Evolutionary conservation across 2,329 filamentous ascomycete genomes (phyloP).

Genomic region (Sarocladium brachiariae): DNA sequence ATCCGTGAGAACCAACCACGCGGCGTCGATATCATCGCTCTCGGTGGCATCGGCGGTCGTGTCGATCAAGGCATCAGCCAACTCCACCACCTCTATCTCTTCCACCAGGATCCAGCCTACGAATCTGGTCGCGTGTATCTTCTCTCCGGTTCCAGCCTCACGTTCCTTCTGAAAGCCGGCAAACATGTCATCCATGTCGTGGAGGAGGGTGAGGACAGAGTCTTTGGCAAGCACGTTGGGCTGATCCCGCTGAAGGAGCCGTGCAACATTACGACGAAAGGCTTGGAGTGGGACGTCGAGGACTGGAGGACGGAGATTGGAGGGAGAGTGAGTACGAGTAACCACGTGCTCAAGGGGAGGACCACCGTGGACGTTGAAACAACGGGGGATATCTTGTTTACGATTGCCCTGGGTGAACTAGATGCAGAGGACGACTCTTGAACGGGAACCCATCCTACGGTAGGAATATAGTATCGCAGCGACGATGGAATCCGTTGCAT

Average conservation of each 20-base stretch:
- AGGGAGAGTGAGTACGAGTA: slow-evolving; percentile 70
- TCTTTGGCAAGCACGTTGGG: slow-evolving; percentile 74
- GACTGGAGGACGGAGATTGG: slow-evolving; percentile 75
- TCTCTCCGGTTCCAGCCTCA: slow-evolving; percentile 72
- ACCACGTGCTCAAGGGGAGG: slow-evolving; percentile 58
- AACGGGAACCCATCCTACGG: too few relatives aligned
- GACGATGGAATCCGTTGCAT: not conserved
- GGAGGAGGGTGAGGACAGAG: slow-evolving; percentile 34
- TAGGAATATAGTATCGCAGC: too few relatives aligned
- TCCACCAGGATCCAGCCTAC: slow-evolving; percentile 45
- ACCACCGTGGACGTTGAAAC: slow-evolving; percentile 57
- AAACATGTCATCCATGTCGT: slow-evolving; percentile 62
- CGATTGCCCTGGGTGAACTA: slow-evolving; percentile 52
- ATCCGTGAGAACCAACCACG: slow-evolving; percentile 34
- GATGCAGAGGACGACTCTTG: slow-evolving; percentile 26
- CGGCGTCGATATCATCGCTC: slow-evolving; percentile 60
- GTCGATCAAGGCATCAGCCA: slow-evolving; percentile 90
- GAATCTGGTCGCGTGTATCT: slow-evolving; percentile 61
- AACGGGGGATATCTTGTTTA: slow-evolving; percentile 63
- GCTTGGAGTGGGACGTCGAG: slow-evolving; percentile 85
- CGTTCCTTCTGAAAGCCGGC: slow-evolving; percentile 69
- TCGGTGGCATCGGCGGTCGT: slow-evolving; percentile 81
- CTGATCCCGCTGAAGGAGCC: slow-evolving; percentile 79
- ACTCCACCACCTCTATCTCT: slow-evolving; percentile 73
- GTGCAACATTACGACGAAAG: slow-evolving; percentile 69